Base-by-base conservation (phyloP, 768 basidiomycete genomes). In the Phallus indusiatus region DNA sequence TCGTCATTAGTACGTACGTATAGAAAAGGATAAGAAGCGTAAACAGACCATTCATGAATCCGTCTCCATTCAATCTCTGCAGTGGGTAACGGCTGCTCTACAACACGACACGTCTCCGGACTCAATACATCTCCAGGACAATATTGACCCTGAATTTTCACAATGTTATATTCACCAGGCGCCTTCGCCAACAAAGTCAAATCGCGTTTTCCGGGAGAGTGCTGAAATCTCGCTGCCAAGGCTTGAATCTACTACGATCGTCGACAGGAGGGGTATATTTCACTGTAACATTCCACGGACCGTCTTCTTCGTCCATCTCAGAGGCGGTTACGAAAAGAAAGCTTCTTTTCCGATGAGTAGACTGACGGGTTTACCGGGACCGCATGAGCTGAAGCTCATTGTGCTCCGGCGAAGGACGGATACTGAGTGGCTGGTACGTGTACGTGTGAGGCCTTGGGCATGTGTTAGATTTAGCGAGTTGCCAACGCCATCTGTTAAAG, bases 31-130 rank as follows among this genome's bases (percentile, higher is more conserved):
- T n/a, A 52, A 33, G 20, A 33, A 17, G 37, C 47, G 16, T 50
- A 54, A 3, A 59, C 35, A 54, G 6, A 75, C 93, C 93, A 94
- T 75, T 94, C 92, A 61, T 93, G 90, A 60, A 94, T 88, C 53
- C 85, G 85, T 65, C 85, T 88, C 83, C 90, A 92, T 71, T 86
- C 81, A 60, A 95, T 89, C 66, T 94, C 86, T 21, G 91, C 89
- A 2, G 81, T 83, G 1, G 94, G 94, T 33, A 78, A 66, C 4
- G 90, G 88, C 62, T 81, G 79, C 68, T 92, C 84, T 28, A 86
- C 71, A 2, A 94, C 89, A 59, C 74, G 79, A 64, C 91, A 93
- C 5, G 76, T 81, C 59, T 92, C 90, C 0, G 93, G 91, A 52
- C 88, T 86, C 47, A 91, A 74, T 1, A 97, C 83, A 60, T 88